Conservation (phyloP, 441 rosid species). For the Euphorbia schlechtendalii region DNA sequence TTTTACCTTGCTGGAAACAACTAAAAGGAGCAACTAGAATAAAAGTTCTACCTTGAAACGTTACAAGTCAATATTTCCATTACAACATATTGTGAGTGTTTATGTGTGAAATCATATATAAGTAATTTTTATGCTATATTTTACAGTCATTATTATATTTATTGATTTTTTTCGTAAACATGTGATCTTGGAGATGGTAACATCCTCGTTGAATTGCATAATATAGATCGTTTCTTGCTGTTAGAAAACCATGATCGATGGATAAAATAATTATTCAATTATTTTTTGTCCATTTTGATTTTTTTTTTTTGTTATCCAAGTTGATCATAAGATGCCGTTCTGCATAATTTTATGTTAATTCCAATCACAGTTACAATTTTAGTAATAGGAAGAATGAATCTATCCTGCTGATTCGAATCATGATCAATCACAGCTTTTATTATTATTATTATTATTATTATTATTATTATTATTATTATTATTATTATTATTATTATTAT, state of each 20-base stretch:
- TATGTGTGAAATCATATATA: neutral
- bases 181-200: neutral
- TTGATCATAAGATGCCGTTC: slow-evolving; percentile 10
- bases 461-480: too few species aligned
- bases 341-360: slow-evolving; percentile 6
- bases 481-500: too few species aligned
- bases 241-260: neutral
- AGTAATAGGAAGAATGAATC: slow-evolving; percentile 28
- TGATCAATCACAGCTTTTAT: too few species aligned
- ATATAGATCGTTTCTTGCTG: neutral
- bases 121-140: neutral
- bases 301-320: neutral
- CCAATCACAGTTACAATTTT: slow-evolving; percentile 14
- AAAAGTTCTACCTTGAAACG: too few species aligned
- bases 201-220: neutral
- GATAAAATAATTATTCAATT: neutral
- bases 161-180: neutral
- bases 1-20: too few species aligned
- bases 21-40: too few species aligned
- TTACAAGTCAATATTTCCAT: neutral
- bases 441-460: too few species aligned
- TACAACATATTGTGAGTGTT: neutral
- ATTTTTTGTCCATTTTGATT: neutral
- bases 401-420: slow-evolving; percentile 24
- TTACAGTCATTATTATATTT: neutral